Conservation (phyloP, 169 alveolate species). For the Eimeria sp. region DNA sequence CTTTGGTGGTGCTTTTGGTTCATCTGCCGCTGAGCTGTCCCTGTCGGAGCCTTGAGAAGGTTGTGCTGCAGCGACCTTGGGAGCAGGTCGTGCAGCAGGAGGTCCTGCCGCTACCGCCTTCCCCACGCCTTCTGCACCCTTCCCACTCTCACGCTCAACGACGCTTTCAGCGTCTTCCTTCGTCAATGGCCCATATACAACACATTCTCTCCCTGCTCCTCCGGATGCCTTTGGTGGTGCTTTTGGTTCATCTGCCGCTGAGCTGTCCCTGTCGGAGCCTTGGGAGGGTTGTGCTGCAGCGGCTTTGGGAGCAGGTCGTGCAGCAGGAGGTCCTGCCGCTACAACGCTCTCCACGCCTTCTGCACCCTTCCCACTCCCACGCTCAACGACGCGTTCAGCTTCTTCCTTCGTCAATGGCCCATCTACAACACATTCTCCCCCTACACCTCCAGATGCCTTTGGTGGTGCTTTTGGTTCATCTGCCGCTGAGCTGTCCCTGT, state of each 20-base stretch:
- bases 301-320: too few relatives aligned
- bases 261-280: too few relatives aligned
- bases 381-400: not conserved
- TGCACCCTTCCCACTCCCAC: not conserved
- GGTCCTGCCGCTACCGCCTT: too few relatives aligned
- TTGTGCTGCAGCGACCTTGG: not conserved
- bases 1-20: not conserved
- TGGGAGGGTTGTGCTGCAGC: too few relatives aligned
- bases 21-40: not conserved
- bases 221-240: too few relatives aligned
- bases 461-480: not conserved
- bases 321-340: too few relatives aligned
- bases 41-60: not conserved
- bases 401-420: slow-evolving; percentile 39
- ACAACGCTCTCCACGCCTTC: not conserved
- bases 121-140: slow-evolving; percentile 6
- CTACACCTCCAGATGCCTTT: not conserved
- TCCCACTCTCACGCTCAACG: not conserved
- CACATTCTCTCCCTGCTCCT: not conserved
- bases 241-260: too few relatives aligned
- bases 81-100: not conserved
- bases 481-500: not conserved
- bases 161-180: slow-evolving; percentile 23
- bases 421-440: not conserved
- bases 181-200: not conserved